Conservation (phyloP, 768 basidiomycete genomes). For the Mycena filopes region DNA sequence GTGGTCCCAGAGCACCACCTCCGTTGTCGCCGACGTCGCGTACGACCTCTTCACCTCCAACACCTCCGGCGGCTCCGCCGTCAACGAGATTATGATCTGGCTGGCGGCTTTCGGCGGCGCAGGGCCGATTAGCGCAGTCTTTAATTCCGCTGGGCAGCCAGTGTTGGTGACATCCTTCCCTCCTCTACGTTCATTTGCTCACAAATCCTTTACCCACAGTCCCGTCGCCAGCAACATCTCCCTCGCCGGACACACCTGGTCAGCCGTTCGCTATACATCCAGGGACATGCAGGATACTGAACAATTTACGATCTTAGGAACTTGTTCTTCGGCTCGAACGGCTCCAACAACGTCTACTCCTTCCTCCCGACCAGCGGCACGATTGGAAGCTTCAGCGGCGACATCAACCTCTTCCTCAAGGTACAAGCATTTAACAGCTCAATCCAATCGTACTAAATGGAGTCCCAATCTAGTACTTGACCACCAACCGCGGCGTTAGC, state of each 20-base stretch:
- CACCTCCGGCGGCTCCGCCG: constrained; percentile 57
- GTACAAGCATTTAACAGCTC: constrained; percentile 38
- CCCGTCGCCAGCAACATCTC: constrained; percentile 56
- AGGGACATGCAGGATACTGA: neutral
- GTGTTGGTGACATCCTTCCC: constrained; percentile 10
- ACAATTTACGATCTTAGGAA: constrained; percentile 55
- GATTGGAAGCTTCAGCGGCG: constrained; percentile 62
- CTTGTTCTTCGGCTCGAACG: constrained; percentile 64
- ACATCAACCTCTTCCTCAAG: constrained; percentile 63
- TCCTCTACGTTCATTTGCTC: neutral
- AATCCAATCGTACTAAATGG: constrained; percentile 4
- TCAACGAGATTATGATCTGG: constrained; percentile 74
- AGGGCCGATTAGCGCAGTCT: too few species aligned
- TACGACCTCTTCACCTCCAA: constrained; percentile 73
- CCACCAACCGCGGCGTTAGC: constrained; percentile 53
- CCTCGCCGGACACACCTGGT: constrained; percentile 65
- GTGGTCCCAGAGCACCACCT: constrained; percentile 59
- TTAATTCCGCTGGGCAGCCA: constrained; percentile 57
- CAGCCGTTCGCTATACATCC: constrained; percentile 24
- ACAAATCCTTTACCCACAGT: constrained; percentile 12
- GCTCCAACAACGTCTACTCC: constrained; percentile 61
- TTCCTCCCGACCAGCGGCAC: constrained; percentile 54
- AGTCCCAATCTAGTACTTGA: constrained; percentile 56
- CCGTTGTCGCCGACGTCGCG: constrained; percentile 64
- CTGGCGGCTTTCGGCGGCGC: too few species aligned